Percentiles rank a stretch among this genome's conserved stretches.
Evolutionary conservation across 2,329 filamentous ascomycete species (phyloP).

Genomic region (Apiospora malaysiana): DNA sequence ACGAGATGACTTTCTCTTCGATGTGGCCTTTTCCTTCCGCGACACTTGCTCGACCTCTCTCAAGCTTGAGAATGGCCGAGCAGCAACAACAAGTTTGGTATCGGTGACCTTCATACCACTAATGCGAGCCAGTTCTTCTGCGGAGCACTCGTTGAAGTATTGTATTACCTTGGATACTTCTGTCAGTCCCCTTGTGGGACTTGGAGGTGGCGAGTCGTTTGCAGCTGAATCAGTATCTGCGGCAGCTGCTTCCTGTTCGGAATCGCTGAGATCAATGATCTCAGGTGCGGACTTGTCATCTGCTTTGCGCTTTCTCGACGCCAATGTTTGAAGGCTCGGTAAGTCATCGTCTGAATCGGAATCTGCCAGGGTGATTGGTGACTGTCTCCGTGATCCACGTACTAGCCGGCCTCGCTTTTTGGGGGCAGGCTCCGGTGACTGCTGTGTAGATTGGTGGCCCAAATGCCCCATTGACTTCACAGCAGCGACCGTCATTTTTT

Average conservation of each 20-base stretch:
- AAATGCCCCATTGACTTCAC: not conserved
- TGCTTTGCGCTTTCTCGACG: constrained; percentile 35
- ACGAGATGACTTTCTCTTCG: constrained; percentile 39
- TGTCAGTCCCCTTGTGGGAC: constrained; percentile 21
- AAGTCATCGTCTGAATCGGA: constrained; percentile 29
- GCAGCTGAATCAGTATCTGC: constrained; percentile 18
- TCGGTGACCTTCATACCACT: constrained; percentile 74
- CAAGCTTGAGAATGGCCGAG: constrained; percentile 74
- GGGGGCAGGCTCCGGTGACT: not conserved
- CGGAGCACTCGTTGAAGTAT: constrained; percentile 82
- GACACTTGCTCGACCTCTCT: constrained; percentile 71
- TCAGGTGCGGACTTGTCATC: constrained; percentile 1
- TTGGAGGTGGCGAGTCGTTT: constrained; percentile 18
- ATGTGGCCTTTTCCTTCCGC: constrained; percentile 34
- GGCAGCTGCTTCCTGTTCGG: constrained; percentile 15
- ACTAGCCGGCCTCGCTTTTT: constrained; percentile 11
- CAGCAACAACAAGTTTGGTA: constrained; percentile 71
- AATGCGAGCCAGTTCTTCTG: constrained; percentile 80
- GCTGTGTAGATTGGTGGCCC: not conserved
- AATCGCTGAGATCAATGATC: constrained; percentile 21
- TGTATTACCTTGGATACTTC: constrained; percentile 66
- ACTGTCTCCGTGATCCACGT: constrained; percentile 3
- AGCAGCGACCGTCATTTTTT: not conserved
- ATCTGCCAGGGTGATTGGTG: constrained; percentile 27
- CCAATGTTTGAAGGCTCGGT: constrained; percentile 14